Conservation (phyloP, 345 rosid species). For the Eucalyptus dawsonii region DNA sequence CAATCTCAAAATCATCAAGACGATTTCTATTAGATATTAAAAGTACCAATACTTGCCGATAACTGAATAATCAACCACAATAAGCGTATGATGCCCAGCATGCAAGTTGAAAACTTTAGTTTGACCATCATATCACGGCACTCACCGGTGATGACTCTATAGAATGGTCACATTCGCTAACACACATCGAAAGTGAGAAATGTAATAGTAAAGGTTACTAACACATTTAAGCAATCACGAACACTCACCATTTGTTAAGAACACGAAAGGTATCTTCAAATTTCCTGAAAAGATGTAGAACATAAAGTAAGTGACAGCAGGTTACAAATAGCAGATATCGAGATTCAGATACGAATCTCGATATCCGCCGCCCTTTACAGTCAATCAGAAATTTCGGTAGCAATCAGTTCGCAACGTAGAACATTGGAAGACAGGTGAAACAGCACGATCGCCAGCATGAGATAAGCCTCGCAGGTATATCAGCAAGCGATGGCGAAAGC, state of each 20-base stretch:
- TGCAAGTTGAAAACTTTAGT: neutral
- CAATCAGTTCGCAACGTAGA: too few relatives aligned
- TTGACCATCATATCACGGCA: neutral
- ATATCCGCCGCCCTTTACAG: neutral
- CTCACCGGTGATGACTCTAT: neutral
- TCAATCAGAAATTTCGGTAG: too few relatives aligned
- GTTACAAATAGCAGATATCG: neutral
- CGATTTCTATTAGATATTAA: neutral
- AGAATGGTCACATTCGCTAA: neutral
- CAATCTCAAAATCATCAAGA: neutral
- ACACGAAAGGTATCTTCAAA: conserved; percentile 61
- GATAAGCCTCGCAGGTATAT: neutral
- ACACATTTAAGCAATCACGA: neutral
- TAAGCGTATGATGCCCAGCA: neutral
- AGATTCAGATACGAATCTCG: neutral
- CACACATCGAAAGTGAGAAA: neutral
- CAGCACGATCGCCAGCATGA: neutral
- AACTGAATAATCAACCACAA: neutral
- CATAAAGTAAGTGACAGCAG: neutral
- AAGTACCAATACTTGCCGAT: neutral
- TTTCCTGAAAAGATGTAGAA: conserved; percentile 19
- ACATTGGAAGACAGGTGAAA: neutral
- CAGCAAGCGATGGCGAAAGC: neutral
- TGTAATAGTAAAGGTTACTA: neutral
- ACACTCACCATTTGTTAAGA: conserved; percentile 66